Evolutionary conservation across 805 yeast genomes (phyloP).

Genomic region (Candida jianshihensis): DNA sequence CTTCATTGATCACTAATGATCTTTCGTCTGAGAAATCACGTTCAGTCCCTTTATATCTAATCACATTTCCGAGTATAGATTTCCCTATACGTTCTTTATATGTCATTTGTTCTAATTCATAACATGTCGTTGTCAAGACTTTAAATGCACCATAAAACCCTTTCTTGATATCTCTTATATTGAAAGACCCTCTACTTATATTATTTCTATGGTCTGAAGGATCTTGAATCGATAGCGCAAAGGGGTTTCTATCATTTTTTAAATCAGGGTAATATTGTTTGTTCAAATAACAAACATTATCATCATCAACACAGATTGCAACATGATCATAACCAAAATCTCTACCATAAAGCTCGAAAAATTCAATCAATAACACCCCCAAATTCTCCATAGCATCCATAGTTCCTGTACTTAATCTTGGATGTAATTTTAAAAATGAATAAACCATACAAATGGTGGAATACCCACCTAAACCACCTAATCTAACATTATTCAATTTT

Average conservation of each 20-base stretch:
- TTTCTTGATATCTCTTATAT: slow-evolving; percentile 69
- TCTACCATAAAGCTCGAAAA: slow-evolving; percentile 86
- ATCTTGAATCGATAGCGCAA: slow-evolving; percentile 74
- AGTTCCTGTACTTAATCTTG: slow-evolving; percentile 59
- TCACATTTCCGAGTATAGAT: slow-evolving; percentile 74
- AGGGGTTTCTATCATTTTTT: slow-evolving; percentile 44
- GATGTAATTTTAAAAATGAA: slow-evolving; percentile 74
- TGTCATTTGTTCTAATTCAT: slow-evolving; percentile 58
- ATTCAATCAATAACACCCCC: slow-evolving; percentile 83
- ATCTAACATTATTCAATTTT: slow-evolving; percentile 75
- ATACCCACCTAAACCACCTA: slow-evolving; percentile 94
- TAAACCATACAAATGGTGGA: slow-evolving; percentile 83
- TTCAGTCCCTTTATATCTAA: slow-evolving; percentile 64
- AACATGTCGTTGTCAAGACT: slow-evolving; percentile 65
- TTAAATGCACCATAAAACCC: slow-evolving; percentile 89
- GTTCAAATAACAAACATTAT: slow-evolving; percentile 49
- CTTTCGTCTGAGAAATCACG: slow-evolving; percentile 78
- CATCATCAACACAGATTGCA: slow-evolving; percentile 56
- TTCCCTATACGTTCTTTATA: slow-evolving; percentile 62
- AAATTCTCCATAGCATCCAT: slow-evolving; percentile 67
- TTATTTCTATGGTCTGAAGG: slow-evolving; percentile 83
- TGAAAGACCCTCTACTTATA: slow-evolving; percentile 79
- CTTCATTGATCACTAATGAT: slow-evolving; percentile 52
- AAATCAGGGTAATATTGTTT: slow-evolving; percentile 49
- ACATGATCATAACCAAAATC: slow-evolving; percentile 80